Percentiles rank a stretch among this genome's conserved stretches.
Conservation (phyloP, 257 asterid genomes). For the Verbena officinalis region DNA sequence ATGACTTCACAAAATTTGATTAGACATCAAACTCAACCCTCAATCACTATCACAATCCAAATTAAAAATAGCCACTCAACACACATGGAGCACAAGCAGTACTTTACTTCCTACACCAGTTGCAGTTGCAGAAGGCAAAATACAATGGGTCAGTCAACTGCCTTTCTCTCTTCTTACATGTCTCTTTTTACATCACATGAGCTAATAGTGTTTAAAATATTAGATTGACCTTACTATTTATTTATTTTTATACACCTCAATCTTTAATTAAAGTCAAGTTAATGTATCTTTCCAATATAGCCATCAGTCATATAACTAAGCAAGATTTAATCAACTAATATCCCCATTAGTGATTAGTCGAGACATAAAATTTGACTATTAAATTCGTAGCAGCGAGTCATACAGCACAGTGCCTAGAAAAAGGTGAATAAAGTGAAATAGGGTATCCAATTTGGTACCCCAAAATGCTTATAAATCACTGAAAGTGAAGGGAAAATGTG, state of each 20-base stretch:
- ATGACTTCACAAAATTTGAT: slow-evolving; percentile 11
- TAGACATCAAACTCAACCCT: slow-evolving; percentile 15
- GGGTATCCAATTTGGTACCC: slow-evolving; percentile 27
- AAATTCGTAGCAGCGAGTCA: slow-evolving; percentile 12
- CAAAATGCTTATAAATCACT: slow-evolving; percentile 30
- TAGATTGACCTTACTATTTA: slow-evolving; percentile 21
- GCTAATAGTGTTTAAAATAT: slow-evolving; percentile 21
- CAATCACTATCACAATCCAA: slow-evolving; percentile 25
- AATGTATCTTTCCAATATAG: not conserved
- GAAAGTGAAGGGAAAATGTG: slow-evolving; percentile 17
- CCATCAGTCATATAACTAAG: not conserved
- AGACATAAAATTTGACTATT: too few species aligned
- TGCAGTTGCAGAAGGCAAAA: slow-evolving; percentile 28
- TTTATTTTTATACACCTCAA: slow-evolving; percentile 3
- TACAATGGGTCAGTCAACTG: slow-evolving; percentile 25
- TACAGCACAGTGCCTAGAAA: slow-evolving; percentile 17
- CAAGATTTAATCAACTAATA: not conserved
- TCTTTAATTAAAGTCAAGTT: not conserved
- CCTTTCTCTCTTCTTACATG: not conserved
- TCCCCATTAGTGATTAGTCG: too few species aligned
- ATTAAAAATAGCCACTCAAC: not conserved
- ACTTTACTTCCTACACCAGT: slow-evolving; percentile 3
- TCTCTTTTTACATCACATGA: slow-evolving; percentile 22
- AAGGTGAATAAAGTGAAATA: slow-evolving; percentile 17
- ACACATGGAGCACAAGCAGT: slow-evolving; percentile 13